Base-by-base conservation (phyloP, 495 filamentous ascomycete genomes). In the Tuber umbilicatum region DNA sequence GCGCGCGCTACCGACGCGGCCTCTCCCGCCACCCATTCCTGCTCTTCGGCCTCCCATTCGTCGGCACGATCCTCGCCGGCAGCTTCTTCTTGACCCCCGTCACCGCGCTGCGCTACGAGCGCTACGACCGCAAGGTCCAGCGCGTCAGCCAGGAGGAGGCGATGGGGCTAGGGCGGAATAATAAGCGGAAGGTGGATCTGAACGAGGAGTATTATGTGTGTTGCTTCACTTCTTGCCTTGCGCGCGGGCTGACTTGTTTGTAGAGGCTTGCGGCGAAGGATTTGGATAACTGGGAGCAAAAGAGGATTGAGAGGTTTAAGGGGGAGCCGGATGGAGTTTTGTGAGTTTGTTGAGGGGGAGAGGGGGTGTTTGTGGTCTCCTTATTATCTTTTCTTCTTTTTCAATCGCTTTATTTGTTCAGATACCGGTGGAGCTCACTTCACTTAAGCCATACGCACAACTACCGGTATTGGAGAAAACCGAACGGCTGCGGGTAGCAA, bases 251-350 rank as follows among this genome's bases (percentile, higher is more conserved):
- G 7, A 71, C 19, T 3, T 31, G 42, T 71, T 68, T 21, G 40
- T 83, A 97, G 94, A 90, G 91, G 84, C 86, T 97, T 23, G 91
- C 94, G 76, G 91, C 90, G 41, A 96, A 97, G 84, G 94, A 98
- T 83, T 81, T 97, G 70, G 94, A 98, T 80, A 87, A 92, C 79
- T 99, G 96, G 96, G 96, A 99, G 83, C 94, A 97, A 82, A 95
- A 92, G 83, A 88, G 96, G 70, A 93, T 98, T 21, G 88, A 94
- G 84, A 86, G 96, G 79, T 87, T 98, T 73, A 86, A 90, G 40
- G 96, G 96, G 21, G 96, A 99, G 84, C 89, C 86, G 43, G 94
- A 99, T 84, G 96, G 96, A 23, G 87, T 91, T 60, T 78, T 97
- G 74, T 94, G 86, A 73, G 47, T 35, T 64, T 17, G 42, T 43